A percentile compares a stretch with the other conserved stretches of the same genome.
phyloP scores from a whole-genome alignment of 208 protist genomes.

The Trypanosoma scelopori region DNA sequence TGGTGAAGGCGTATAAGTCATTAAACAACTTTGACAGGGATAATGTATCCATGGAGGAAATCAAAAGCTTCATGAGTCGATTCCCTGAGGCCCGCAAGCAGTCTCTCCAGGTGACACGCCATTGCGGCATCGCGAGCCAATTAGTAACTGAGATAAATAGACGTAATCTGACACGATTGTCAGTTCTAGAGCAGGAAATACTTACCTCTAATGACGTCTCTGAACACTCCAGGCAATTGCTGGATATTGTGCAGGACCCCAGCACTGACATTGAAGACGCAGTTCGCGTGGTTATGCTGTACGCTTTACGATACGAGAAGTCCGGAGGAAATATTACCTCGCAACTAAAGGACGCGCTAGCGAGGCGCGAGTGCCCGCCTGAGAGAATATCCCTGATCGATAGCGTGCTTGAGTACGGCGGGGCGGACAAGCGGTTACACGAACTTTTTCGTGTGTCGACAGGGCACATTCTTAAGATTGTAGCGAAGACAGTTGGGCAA shows the following conservation, averaged over 20 bases:
- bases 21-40: conserved; percentile 83
- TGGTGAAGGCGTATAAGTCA: conserved; percentile 95
- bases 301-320: conserved; percentile 80
- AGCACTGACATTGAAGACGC: conserved; percentile 84
- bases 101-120: conserved; percentile 76
- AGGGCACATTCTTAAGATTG: conserved; percentile 73
- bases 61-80: conserved; percentile 84
- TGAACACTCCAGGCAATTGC: conserved; percentile 73
- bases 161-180: conserved; percentile 79
- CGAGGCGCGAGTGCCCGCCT: conserved; percentile 51
- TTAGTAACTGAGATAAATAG: conserved; percentile 80
- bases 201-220: conserved; percentile 65
- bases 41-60: conserved; percentile 83
- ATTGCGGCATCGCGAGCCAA: conserved; percentile 79
- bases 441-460: conserved; percentile 74
- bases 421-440: conserved; percentile 64
- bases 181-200: conserved; percentile 87
- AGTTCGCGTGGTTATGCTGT: conserved; percentile 77
- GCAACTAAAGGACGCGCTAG: conserved; percentile 65
- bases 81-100: conserved; percentile 84
- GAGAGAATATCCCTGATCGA: conserved; percentile 76
- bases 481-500: conserved; percentile 74
- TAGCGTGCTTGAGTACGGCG: conserved; percentile 62
- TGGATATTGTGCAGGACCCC: conserved; percentile 82
- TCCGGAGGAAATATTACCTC: conserved; percentile 58